Evolutionary conservation across 2,329 filamentous ascomycete species (phyloP).

Genomic region (Aspergillus pseudonomiae): DNA sequence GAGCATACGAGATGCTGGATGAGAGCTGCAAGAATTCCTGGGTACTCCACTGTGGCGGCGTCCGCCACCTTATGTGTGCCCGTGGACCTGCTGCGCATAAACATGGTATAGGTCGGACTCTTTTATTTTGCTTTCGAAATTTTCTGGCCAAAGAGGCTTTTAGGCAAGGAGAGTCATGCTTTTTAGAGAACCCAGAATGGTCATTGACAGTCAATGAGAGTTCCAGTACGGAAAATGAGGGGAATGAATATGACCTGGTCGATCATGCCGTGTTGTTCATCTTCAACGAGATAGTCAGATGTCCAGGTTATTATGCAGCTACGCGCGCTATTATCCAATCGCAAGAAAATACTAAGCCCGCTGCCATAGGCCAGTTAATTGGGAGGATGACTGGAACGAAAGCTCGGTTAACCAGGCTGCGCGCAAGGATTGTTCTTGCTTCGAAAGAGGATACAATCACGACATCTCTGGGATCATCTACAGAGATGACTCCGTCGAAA

Average conservation of each 20-base stretch:
- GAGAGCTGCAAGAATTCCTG: constrained; percentile 11
- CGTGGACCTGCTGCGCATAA: constrained; percentile 15
- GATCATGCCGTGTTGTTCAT: background rate
- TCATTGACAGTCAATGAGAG: background rate
- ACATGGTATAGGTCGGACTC: constrained; percentile 15
- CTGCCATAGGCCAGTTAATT: background rate
- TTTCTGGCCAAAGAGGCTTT: constrained; percentile 14
- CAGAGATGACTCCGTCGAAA: background rate
- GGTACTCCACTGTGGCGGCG: constrained; percentile 13
- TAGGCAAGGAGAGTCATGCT: constrained; percentile 9
- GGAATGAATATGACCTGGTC: background rate
- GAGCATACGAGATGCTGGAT: constrained; percentile 18
- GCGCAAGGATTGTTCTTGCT: background rate
- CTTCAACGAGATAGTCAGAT: background rate
- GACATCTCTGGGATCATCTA: background rate
- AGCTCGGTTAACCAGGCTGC: background rate
- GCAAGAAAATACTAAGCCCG: background rate
- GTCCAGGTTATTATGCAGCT: background rate
- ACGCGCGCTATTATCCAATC: background rate
- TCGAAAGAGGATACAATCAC: background rate
- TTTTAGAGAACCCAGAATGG: constrained; percentile 15
- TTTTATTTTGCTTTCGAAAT: constrained; percentile 13
- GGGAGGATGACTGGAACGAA: background rate
- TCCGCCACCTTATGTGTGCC: constrained; percentile 13
- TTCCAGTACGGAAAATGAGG: background rate